Evolutionary conservation across 768 basidiomycete species (phyloP), one percentile per base, ranked within the genome.

Genomic region (Pleurotus salmoneostramineus): DNA sequence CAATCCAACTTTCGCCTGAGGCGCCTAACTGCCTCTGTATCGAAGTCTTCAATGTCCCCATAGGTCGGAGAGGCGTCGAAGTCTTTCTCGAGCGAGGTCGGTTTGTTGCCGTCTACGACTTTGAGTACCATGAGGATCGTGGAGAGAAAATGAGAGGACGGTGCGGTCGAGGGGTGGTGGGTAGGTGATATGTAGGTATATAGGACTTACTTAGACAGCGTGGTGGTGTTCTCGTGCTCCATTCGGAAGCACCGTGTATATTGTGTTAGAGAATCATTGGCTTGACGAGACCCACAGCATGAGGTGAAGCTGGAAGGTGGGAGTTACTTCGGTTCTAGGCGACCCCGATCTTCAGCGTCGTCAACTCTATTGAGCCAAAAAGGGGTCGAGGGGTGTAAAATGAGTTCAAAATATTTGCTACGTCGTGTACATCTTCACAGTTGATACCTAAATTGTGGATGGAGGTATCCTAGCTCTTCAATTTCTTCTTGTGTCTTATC

Each of bases 361-460:
- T n/a, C n/a, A 27, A 27, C 21, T 27, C 21, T 27, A 27, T 27
- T 3, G 21, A 3, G 21, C 21, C 21, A 27, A 27, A 27, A 27
- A 27, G 21, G 21, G 21, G 21, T 27, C 21, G 21, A 27, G 21
- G 21, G 21, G 21, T 27, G 21, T 27, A 42, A 8, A 42, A 42
- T 42, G 40, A 42, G n/a, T n/a, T 42, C 10, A 42, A 10, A n/a
- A n/a, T 10, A 42, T 42, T 10, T n/a, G 40, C 8, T n/a, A 42
- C 40, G 40, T 42, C n/a, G 40, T 17, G 44, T 45, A 45, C 8
- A 45, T 6, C 6, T 45, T 17, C 43, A 76, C 33, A 71, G 50
- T 56, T 78, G 77, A 58, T 77, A 81, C 14, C 74, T 68, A 64
- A 77, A 81, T 4, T 64, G 60, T 6, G 79, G 79, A 66, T 81